Conservation (phyloP, 768 basidiomycete genomes). For the Erythrobasidium yunnanense region DNA sequence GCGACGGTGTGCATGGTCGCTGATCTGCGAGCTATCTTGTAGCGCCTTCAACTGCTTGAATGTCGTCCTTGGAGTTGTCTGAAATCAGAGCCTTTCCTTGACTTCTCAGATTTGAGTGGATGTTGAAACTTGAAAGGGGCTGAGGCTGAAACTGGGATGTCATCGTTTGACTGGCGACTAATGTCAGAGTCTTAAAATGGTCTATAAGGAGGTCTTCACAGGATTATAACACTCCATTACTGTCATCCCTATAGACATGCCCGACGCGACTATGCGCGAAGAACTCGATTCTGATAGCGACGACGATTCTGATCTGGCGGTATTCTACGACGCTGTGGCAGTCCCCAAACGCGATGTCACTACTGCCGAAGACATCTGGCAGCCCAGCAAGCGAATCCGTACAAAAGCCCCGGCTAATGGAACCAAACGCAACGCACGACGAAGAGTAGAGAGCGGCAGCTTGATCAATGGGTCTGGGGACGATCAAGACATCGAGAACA, state of each 20-base stretch:
- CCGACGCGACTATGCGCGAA: too few species aligned
- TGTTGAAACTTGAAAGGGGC: neutral
- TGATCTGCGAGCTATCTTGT: neutral
- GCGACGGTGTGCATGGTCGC: neutral
- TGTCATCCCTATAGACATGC: too few species aligned
- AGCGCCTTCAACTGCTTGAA: neutral
- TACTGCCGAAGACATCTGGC: neutral
- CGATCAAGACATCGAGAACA: neutral
- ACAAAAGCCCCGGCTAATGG: neutral
- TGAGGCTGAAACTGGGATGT: neutral
- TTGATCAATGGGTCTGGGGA: neutral
- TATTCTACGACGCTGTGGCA: neutral
- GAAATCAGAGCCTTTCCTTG: neutral
- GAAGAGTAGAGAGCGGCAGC: neutral
- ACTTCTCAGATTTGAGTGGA: neutral
- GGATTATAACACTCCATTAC: too few species aligned
- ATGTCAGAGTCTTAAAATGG: too few species aligned
- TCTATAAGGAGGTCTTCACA: too few species aligned
- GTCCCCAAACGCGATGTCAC: neutral
- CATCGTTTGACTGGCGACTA: too few species aligned
- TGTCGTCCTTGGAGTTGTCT: neutral
- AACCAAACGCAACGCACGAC: too few species aligned
- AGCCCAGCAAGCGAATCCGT: slow-evolving; percentile 15
- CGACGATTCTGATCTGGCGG: neutral
- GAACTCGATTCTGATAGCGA: too few species aligned